phyloP scores from a whole-genome alignment of 2,329 filamentous ascomycete genomes.

The Nakataea oryzae region DNA sequence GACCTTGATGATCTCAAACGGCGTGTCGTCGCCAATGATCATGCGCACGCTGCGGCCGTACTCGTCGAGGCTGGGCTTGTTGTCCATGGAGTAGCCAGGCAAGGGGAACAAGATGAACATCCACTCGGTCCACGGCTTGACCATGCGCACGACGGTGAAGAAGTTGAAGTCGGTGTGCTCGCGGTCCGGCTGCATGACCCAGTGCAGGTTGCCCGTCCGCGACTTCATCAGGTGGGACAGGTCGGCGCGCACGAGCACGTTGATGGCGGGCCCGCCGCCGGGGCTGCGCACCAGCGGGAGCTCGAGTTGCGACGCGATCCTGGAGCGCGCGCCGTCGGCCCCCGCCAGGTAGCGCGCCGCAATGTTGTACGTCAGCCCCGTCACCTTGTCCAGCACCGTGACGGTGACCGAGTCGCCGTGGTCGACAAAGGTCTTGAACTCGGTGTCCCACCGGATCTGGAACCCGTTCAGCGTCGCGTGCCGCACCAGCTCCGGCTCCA shows the following conservation, averaged over 20 bases:
- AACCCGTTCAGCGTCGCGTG: slow-evolving; percentile 28
- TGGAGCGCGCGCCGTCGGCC: slow-evolving; percentile 37
- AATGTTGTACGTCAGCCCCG: slow-evolving; percentile 24
- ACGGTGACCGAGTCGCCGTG: slow-evolving; percentile 18
- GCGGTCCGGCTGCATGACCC: slow-evolving; percentile 43
- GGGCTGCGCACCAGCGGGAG: slow-evolving; percentile 23
- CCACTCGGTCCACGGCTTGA: slow-evolving; percentile 55
- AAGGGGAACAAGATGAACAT: slow-evolving; percentile 42
- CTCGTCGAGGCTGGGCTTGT: slow-evolving; percentile 32
- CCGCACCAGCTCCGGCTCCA: slow-evolving; percentile 34
- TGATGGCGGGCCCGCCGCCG: slow-evolving; percentile 24
- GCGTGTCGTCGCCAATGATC: slow-evolving; percentile 43
- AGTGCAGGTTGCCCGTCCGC: slow-evolving; percentile 49
- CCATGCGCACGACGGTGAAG: slow-evolving; percentile 43
- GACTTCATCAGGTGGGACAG: slow-evolving; percentile 35
- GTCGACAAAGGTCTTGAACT: slow-evolving; percentile 21
- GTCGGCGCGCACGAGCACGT: slow-evolving; percentile 32
- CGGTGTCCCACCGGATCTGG: slow-evolving; percentile 29
- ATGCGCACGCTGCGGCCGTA: slow-evolving; percentile 32
- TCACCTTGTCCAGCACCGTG: slow-evolving; percentile 13
- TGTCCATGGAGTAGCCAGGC: slow-evolving; percentile 16
- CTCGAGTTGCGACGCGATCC: slow-evolving; percentile 23
- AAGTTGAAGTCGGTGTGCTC: slow-evolving; percentile 41
- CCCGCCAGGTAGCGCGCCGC: slow-evolving; percentile 47
- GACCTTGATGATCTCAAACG: slow-evolving; percentile 40